These are phyloP conservation scores for Tulasnella calospora DNA, from an alignment of 768 basidiomycete genomes.

Conservation along the genomic window DNA sequence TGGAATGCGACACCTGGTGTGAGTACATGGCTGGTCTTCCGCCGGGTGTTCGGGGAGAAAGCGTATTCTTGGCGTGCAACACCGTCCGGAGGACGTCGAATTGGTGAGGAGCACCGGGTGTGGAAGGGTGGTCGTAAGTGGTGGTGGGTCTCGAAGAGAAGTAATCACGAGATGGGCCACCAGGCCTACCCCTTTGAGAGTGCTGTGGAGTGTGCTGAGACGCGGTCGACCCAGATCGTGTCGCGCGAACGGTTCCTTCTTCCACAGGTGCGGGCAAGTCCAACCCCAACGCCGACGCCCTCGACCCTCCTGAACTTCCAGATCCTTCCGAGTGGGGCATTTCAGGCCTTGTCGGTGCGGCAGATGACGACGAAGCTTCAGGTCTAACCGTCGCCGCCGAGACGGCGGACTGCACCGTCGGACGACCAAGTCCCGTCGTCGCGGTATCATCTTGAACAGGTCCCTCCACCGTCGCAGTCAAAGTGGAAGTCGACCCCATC, in stretches of 20 bases:
- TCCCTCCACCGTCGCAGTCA: not conserved
- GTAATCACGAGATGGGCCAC: not conserved
- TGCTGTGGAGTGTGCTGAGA: not conserved
- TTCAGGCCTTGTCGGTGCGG: not conserved
- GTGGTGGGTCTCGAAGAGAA: not conserved
- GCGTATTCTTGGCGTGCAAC: not conserved
- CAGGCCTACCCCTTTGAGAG: not conserved
- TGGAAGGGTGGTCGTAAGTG: not conserved
- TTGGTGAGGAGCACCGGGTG: not conserved
- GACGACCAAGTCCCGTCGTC: not conserved
- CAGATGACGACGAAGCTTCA: not conserved
- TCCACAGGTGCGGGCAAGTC: not conserved
- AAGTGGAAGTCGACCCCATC: slow-evolving; percentile 2
- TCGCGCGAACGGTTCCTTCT: not conserved
- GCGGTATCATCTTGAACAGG: not conserved
- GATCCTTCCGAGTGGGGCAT: not conserved
- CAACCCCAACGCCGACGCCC: slow-evolving; percentile 10
- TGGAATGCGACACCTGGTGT: slow-evolving; percentile 17
- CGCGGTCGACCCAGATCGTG: not conserved
- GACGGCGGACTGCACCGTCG: not conserved
- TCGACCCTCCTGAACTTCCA: not conserved
- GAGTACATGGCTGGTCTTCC: slow-evolving; percentile 17
- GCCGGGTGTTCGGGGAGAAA: not conserved
- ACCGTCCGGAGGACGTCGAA: not conserved
- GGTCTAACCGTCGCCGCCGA: slow-evolving; percentile 6